Base-by-base conservation (phyloP, 1,139 yeast species). In the Saccharomyces hybrid region DNA sequence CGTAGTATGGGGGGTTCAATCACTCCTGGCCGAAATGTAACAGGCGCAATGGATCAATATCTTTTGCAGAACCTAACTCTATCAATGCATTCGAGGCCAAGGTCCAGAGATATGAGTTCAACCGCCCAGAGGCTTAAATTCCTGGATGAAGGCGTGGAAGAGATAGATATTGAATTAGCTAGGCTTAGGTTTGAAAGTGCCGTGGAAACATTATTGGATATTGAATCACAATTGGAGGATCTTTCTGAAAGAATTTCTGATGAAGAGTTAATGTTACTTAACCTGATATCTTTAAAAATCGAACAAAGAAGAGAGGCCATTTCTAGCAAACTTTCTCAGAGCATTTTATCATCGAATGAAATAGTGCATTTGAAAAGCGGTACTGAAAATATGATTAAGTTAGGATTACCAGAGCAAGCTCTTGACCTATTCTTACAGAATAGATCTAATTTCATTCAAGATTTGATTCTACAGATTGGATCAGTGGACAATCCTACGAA, bases 401-500 rank as follows among this genome's bases (percentile, higher is more conserved):
- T 83, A 27, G 75, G 75, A 3, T 69, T 74, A 41, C 72, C 72
- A 5, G 79, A 75, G 27, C 73, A 74, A 49, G 85, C 84, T 1
- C 72, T 80, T 50, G 74, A 74, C 20, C 66, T 77, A 4, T 74
- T 80, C 56, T 67, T 84, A 50, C 75, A 73, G 38, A 73, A 79
- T 49, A 74, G 84, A 54, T 71, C 79, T 2, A 67, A 67, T 14
- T 72, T 74, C 47, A 78, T 83, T 31, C 73, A 73, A 32, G 68
- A 73, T 25, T 70, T 83, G 34, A 70, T 78, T 9, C 66, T 78
- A 34, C 75, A 73, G 50, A 78, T 83, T 27, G 78, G 77, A 32
- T 77, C 83, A 51, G 76, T 78, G 56, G 86, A 84, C 9, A 82
- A 80, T 56, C 75, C 82, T 7, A 76, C 78, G n/a, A 74, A 73